phyloP scores from a whole-genome alignment of 2,329 filamentous ascomycete genomes.

The Coleophoma eucalyptorum region DNA sequence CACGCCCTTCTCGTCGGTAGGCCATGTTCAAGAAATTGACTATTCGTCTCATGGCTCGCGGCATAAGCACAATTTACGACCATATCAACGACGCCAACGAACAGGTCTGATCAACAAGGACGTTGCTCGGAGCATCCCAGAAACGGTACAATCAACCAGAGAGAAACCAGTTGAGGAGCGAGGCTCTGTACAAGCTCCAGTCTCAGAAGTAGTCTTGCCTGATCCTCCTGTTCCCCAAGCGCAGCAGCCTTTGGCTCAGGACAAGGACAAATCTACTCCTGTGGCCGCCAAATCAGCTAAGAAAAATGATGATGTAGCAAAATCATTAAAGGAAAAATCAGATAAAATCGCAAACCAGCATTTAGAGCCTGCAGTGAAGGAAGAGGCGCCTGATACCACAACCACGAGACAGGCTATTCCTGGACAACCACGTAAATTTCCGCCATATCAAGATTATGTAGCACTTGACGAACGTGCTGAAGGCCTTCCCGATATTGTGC shows the following conservation, averaged over 20 bases:
- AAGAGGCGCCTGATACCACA: not conserved
- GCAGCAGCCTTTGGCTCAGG: too few species aligned
- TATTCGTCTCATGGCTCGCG: not conserved
- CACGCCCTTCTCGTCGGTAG: not conserved
- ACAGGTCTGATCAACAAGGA: not conserved
- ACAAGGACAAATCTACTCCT: too few species aligned
- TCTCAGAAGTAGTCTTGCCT: not conserved
- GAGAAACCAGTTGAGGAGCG: not conserved
- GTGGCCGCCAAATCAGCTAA: not conserved
- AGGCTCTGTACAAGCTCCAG: not conserved
- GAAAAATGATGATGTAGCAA: not conserved
- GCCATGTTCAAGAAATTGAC: not conserved
- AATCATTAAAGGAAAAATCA: not conserved
- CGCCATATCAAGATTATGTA: slow-evolving; percentile 8
- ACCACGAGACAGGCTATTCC: not conserved
- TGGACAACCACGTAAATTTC: slow-evolving; percentile 4
- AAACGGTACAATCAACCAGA: not conserved
- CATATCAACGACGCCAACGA: not conserved
- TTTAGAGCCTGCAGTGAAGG: not conserved
- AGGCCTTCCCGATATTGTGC: slow-evolving; percentile 33
- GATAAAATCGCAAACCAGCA: not conserved
- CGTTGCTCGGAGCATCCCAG: not conserved
- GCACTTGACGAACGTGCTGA: slow-evolving; percentile 13
- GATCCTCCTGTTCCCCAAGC: too few species aligned
- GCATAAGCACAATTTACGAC: not conserved